phyloP scores from a whole-genome alignment of 2,329 filamentous ascomycete species.

The Aspergillus sp. region DNA sequence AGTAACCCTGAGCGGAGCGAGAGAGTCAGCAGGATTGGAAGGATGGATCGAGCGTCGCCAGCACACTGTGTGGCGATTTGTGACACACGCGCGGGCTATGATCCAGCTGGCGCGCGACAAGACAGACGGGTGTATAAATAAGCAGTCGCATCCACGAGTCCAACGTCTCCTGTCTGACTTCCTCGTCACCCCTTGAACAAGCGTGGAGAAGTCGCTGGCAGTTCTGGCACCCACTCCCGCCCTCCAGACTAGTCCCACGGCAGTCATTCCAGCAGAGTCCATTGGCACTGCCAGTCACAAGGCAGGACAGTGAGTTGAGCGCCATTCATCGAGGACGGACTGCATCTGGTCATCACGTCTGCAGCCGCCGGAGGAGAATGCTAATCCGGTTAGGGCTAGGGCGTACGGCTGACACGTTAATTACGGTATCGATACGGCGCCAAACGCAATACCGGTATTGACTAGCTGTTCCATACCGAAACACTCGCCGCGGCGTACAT shows the following conservation, averaged over 20 bases:
- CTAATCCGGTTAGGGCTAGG: not conserved
- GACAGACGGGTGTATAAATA: too few relatives aligned
- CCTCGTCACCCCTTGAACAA: too few relatives aligned
- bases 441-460: not conserved
- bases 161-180: too few relatives aligned
- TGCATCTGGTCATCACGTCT: too few relatives aligned
- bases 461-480: not conserved
- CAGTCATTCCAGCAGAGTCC: not conserved
- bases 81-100: slow-evolving; percentile 1
- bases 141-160: too few relatives aligned
- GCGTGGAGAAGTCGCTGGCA: too few relatives aligned
- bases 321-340: not conserved
- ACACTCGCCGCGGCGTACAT: not conserved
- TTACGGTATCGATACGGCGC: not conserved
- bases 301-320: not conserved
- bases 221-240: too few relatives aligned
- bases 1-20: not conserved
- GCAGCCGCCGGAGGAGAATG: not conserved
- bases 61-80: not conserved
- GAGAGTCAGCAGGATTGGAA: not conserved
- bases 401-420: not conserved
- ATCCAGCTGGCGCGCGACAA: slow-evolving; percentile 15
- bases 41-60: not conserved
- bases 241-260: too few relatives aligned
- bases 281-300: slow-evolving; percentile 4